Evolutionary conservation across 176 grass and related monocot species (phyloP), one percentile per base, ranked within the genome.

Genomic region (Chrysopogon serrulatus): DNA sequence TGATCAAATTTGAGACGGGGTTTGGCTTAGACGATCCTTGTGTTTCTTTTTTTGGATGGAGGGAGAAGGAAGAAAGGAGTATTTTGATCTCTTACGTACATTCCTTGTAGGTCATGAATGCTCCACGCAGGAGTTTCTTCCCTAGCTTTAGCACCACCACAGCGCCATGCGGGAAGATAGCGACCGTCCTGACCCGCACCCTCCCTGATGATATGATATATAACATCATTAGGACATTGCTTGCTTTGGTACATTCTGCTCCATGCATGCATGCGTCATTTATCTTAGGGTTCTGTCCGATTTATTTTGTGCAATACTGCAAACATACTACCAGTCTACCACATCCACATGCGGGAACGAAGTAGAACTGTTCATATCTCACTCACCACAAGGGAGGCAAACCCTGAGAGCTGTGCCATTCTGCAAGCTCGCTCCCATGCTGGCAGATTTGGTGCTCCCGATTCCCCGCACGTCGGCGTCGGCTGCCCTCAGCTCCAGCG

Each of bases 81-180:
- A n/a, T n/a, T n/a, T n/a, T n/a, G n/a, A n/a, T n/a, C 3, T 11
- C 34, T 76, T n/a, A 3, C 89, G 88, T 92, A 97, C 91, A 84
- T 34, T 94, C 87, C 36, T 94, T 72, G 56, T 72, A 79, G 45
- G 87, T 92, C 24, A 69, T 77, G 80, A 97, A 94, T 31, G 88
- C 65, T 27, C 95, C 92, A 8, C 26, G 74, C 27, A 97, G 67
- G 21, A 90, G 82, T 81, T 90, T 97, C 83, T 84, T 97, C 73
- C 88, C 92, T 27, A 92, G 74, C 45, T 81, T 85, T 79, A 97
- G 54, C 16, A 65, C 82, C 56, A 92, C 73, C 78, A 72, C 88
- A 17, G 78, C 51, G 48, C 83, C 65, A 53, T 73, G 82, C 36
- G 59, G 68, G 84, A 68, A 86, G 42, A 94, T 54, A 15, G 77